Base-by-base conservation (phyloP, 202 grass and related monocot species). In the Eragrostis tef region DNA sequence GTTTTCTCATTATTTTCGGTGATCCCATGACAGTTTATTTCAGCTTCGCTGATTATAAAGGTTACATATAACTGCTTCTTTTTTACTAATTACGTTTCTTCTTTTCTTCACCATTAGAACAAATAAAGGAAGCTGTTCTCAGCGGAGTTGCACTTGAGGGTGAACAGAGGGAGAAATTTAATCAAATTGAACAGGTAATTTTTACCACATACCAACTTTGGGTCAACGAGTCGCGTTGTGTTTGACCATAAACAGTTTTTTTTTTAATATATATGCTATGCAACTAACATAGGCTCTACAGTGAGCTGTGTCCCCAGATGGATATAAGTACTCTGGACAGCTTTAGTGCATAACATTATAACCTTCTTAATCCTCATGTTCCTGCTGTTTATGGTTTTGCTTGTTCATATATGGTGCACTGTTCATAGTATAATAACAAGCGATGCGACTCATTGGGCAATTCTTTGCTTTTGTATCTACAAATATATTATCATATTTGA, bases 91-190 rank as follows among this genome's bases (percentile, higher is more conserved):
- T 17, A 0, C 6, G 17, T 36, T 62, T 79, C 14, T 75, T 56
- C 56, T 41, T 50, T 50, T 47, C 60, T 44, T 26, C 47, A 19
- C 82, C 26, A 49, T 17, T 75, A 98, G 95, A 70, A 79, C 92
- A 93, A 81, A 91, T 98, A 82, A 98, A 94, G 90, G 92, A 98
- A 51, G 90, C 92, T 85, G 86, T 94, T 88, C 90, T 98, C 4
- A 88, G 78, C 58, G 95, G 95, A 81, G 95, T 98, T 63, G 92
- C 88, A 21, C 95, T 94, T 62, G 90, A 90, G 80, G 92, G 89
- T 85, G 90, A 93, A 11, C 85, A 94, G 47, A 94, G 85, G 83
- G 87, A 93, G 41, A 93, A 93, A 70, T 93, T 93, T 77, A 98
- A 98, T 84, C 88, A 94, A 80, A 94, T 98, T 19, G 81, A 98